A percentile compares a stretch with the other conserved stretches of the same genome.
phyloP scores from a whole-genome alignment of 2,329 filamentous ascomycete species.

The Aspergillus pseudonomiae region DNA sequence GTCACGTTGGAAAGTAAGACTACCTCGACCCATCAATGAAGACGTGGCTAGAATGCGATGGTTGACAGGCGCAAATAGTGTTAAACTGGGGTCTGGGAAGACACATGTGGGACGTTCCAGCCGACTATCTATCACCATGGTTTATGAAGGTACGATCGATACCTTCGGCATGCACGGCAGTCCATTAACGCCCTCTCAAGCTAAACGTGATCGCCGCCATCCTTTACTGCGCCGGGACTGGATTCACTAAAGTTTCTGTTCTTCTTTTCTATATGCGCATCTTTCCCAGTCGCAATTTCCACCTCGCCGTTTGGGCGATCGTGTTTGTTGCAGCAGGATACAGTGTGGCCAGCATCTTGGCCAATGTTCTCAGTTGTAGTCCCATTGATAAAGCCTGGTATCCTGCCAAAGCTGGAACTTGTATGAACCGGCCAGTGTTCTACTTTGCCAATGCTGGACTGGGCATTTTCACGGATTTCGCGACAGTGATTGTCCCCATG shows the following conservation, averaged over 20 bases:
- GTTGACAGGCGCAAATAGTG: constrained; percentile 17
- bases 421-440: constrained; percentile 32
- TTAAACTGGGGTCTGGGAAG: constrained; percentile 31
- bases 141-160: constrained; percentile 26
- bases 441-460: constrained; percentile 35
- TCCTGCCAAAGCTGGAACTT: constrained; percentile 22
- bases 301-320: constrained; percentile 26
- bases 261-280: constrained; percentile 34
- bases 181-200: constrained; percentile 16
- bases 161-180: not conserved
- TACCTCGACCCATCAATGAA: not conserved
- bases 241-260: constrained; percentile 36
- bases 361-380: constrained; percentile 30
- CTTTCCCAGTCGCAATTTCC: constrained; percentile 32
- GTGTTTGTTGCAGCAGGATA: constrained; percentile 31
- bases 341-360: constrained; percentile 30
- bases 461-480: constrained; percentile 33
- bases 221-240: constrained; percentile 33
- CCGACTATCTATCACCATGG: constrained; percentile 21
- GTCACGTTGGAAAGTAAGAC: constrained; percentile 29
- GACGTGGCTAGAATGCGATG: not conserved
- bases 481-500: constrained; percentile 34
- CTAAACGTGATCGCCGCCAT: constrained; percentile 32
- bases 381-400: constrained; percentile 33
- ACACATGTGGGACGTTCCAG: constrained; percentile 34